phyloP scores from a whole-genome alignment of 2,329 filamentous ascomycete species.

The Cladophialophora psammophila region DNA sequence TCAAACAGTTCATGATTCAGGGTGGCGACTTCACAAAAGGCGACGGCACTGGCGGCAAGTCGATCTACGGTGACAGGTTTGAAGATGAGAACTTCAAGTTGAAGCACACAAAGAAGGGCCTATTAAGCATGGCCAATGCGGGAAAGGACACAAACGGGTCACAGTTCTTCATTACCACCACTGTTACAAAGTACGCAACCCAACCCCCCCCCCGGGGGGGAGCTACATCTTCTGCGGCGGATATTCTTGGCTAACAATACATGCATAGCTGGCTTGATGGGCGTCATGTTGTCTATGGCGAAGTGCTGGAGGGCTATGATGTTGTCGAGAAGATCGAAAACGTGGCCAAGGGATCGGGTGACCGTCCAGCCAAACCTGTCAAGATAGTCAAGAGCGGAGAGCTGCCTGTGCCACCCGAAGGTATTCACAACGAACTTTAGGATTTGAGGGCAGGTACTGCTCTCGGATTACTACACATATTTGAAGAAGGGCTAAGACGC shows the following conservation, averaged over 20 bases:
- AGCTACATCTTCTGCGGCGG: neutral
- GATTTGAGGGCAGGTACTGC: constrained; percentile 45
- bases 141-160: constrained; percentile 58
- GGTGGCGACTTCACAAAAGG: constrained; percentile 72
- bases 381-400: constrained; percentile 73
- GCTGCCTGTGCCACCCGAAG: constrained; percentile 67
- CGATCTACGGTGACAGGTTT: constrained; percentile 72
- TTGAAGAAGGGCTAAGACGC: constrained; percentile 28
- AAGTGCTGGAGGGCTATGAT: constrained; percentile 72
- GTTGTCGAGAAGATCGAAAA: constrained; percentile 71
- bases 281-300: constrained; percentile 72
- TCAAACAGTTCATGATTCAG: constrained; percentile 75
- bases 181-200: constrained; percentile 57
- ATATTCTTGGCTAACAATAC: constrained; percentile 18
- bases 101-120: constrained; percentile 70
- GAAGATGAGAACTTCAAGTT: constrained; percentile 75
- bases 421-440: constrained; percentile 72
- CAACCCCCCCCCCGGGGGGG: too few relatives aligned
- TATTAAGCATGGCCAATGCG: constrained; percentile 71
- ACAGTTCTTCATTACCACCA: constrained; percentile 73
- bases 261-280: constrained; percentile 65
- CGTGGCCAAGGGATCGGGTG: constrained; percentile 62
- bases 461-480: constrained; percentile 30
- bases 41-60: constrained; percentile 72
- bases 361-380: constrained; percentile 66